A percentile compares a stretch with the other conserved stretches of the same genome.
phyloP scores from a whole-genome alignment of 2,329 filamentous ascomycete genomes.

The Trichoderma afroharzianum region DNA sequence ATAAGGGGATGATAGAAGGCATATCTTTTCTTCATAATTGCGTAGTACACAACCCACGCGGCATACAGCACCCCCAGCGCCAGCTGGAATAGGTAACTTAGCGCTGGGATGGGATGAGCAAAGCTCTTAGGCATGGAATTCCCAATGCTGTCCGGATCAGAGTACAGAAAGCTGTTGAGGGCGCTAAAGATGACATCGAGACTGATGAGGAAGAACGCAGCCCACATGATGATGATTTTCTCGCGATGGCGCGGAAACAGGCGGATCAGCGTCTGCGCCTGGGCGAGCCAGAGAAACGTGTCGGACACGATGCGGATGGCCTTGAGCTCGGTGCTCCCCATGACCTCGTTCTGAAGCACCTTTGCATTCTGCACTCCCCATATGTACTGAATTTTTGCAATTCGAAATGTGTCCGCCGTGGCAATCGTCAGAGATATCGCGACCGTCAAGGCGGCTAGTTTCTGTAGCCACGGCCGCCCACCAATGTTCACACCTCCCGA shows the following conservation, averaged over 20 bases:
- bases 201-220: conserved; percentile 87
- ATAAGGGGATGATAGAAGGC: conserved; percentile 88
- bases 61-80: conserved; percentile 84
- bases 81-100: conserved; percentile 87
- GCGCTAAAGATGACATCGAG: conserved; percentile 88
- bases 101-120: conserved; percentile 82
- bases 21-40: conserved; percentile 85
- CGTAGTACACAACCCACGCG: conserved; percentile 91
- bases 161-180: conserved; percentile 76
- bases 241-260: conserved; percentile 95
- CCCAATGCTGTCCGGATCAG: conserved; percentile 47
- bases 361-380: conserved; percentile 76
- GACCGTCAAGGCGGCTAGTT: conserved; percentile 69
- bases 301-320: conserved; percentile 91
- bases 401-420: conserved; percentile 83
- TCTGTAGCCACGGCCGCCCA: conserved; percentile 90
- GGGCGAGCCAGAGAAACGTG: conserved; percentile 94
- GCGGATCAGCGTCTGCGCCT: conserved; percentile 93
- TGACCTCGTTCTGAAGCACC: conserved; percentile 71
- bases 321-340: conserved; percentile 81
- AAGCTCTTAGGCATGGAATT: conserved; percentile 68
- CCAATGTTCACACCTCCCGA: conserved; percentile 79
- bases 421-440: conserved; percentile 89
- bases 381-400: conserved; percentile 77
- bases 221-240: conserved; percentile 98